Evolutionary conservation across 2,329 filamentous ascomycete species (phyloP), one percentile per base, ranked within the genome.

Genomic region (Tothia fuscella): DNA sequence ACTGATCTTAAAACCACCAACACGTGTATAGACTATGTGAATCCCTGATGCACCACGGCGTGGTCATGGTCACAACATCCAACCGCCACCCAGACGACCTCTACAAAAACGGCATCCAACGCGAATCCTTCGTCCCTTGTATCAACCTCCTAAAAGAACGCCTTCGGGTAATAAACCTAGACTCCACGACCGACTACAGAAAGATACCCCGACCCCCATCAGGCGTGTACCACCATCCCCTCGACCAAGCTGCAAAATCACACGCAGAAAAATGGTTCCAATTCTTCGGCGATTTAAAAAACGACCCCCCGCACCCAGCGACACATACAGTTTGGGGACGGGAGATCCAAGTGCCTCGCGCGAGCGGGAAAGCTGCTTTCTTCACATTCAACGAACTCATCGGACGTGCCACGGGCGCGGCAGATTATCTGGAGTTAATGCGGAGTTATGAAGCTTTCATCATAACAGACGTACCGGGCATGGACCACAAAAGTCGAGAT

Each of bases 1-100:
- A 25, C 91, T 89, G n/a, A 88, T n/a, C n/a, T n/a, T n/a, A n/a
- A n/a, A n/a, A 95, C 64, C 89, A 91, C 52, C 96, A 96, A 91
- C 96, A 96, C 52, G 60, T 98, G 51, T 74, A 91, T 52, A 73
- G 83, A 49, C 69, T 98, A 5, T 76, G 98, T 6, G 88, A 96
- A 61, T 74, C 77, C 1, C 74, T 98, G 42, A 95, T 96, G 87
- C 83, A 84, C 3, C 88, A 96, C 55, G 91, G 91, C n/a, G 87
- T 94, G 3, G 88, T 96, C 13, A 72, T 98, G 40, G 82, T 98
- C 24, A 96, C 91, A 5, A 98, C 91, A 0, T 93, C 86, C 6
- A 98, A 98, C 62, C 75, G 91, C n/a, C 88, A 95, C 52, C 91
- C 91, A 0, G 80, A 93, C 54, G 89, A 98, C 46, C 73, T 98